These are phyloP conservation scores for Aspergillus sp. DNA, from an alignment of 2,329 filamentous ascomycete genomes.

Conservation along the genomic window DNA sequence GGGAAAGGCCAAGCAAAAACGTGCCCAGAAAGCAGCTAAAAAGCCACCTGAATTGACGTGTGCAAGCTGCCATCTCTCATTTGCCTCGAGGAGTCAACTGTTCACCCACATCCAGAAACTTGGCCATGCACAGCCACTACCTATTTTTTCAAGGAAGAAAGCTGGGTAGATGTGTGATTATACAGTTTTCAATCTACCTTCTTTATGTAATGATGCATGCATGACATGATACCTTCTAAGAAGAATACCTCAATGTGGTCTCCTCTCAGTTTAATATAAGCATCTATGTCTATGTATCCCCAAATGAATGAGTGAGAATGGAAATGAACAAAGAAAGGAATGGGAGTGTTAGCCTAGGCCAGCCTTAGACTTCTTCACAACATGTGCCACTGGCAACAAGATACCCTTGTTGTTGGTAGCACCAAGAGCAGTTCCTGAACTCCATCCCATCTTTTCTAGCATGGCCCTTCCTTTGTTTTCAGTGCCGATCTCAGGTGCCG, in stretches of 20 bases:
- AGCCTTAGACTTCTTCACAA: constrained; percentile 78
- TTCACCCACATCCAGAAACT: constrained; percentile 64
- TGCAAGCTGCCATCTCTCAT: constrained; percentile 66
- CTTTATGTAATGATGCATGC: too few species aligned
- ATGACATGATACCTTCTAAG: too few species aligned
- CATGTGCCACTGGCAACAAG: constrained; percentile 71
- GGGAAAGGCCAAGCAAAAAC: constrained; percentile 48
- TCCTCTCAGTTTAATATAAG: too few species aligned
- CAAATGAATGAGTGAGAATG: too few species aligned
- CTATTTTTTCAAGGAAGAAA: not conserved
- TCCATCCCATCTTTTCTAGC: constrained; percentile 98
- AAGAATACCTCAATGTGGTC: too few species aligned
- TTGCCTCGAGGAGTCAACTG: constrained; percentile 64
- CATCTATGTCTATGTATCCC: not conserved
- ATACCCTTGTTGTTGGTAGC: constrained; percentile 79
- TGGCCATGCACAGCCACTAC: constrained; percentile 51
- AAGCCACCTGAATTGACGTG: constrained; percentile 54
- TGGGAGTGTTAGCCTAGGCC: constrained; percentile 56
- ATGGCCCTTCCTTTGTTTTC: constrained; percentile 79
- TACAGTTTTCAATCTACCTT: too few species aligned
- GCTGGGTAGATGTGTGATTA: too few species aligned
- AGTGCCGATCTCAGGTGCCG: constrained; percentile 71
- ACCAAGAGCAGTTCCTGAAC: constrained; percentile 73
- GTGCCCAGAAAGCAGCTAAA: constrained; percentile 43
- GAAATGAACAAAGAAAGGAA: not conserved